phyloP scores from a whole-genome alignment of 257 asterid species.

The Solanum appendiculatum region DNA sequence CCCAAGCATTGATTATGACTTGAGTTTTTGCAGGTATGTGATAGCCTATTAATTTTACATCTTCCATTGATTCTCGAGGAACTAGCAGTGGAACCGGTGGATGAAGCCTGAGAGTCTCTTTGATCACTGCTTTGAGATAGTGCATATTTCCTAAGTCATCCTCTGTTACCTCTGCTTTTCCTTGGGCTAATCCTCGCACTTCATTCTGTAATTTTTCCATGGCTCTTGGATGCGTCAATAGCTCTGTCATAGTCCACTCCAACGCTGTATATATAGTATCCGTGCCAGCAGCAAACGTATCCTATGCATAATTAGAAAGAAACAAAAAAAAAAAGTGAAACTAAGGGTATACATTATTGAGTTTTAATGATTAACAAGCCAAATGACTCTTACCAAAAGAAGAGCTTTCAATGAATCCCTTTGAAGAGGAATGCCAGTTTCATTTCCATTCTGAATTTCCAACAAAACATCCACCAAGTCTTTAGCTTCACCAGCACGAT shows the following conservation, averaged over 20 bases:
- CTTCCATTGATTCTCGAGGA: slow-evolving; percentile 35
- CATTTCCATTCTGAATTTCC: slow-evolving; percentile 5
- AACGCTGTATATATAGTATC: slow-evolving; percentile 21
- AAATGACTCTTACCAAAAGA: background rate
- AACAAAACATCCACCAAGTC: slow-evolving; percentile 18
- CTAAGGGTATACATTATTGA: too few species aligned
- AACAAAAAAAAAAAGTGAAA: too few species aligned
- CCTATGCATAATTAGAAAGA: slow-evolving; percentile 11
- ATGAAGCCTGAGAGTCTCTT: slow-evolving; percentile 35
- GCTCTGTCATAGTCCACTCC: slow-evolving; percentile 44
- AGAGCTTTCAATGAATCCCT: slow-evolving; percentile 4
- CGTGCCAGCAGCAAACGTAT: slow-evolving; percentile 39
- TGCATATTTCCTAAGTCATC: slow-evolving; percentile 29
- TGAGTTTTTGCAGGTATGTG: slow-evolving; percentile 22
- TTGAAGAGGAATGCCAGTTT: slow-evolving; percentile 5
- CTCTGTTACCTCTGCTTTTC: slow-evolving; percentile 10
- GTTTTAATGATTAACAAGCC: too few species aligned
- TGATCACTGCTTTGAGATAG: slow-evolving; percentile 35
- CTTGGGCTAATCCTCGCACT: slow-evolving; percentile 10
- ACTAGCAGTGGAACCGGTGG: slow-evolving; percentile 30
- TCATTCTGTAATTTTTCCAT: slow-evolving; percentile 22
- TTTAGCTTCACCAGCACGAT: background rate
- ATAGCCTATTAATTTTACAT: slow-evolving; percentile 25
- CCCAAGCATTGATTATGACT: slow-evolving; percentile 38
- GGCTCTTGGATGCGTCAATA: background rate